A percentile compares a stretch with the other conserved stretches of the same genome.
phyloP scores from a whole-genome alignment of 2,329 filamentous ascomycete genomes.

The Fusarium pseudocircinatum region DNA sequence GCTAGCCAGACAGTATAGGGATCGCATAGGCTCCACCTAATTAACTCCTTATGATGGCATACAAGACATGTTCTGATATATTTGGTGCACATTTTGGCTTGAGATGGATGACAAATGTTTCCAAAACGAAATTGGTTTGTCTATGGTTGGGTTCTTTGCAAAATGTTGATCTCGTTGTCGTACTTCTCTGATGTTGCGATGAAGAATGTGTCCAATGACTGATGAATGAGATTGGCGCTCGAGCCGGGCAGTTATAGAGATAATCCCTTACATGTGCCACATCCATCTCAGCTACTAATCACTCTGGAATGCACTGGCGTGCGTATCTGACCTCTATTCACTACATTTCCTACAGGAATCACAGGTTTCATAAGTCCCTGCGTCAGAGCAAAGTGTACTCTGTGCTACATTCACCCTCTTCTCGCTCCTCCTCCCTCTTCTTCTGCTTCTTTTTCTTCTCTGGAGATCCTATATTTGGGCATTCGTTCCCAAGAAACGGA shows the following conservation, averaged over 20 bases:
- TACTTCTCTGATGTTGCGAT: neutral
- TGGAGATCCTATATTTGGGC: neutral
- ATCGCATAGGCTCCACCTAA: neutral
- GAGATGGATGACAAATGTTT: neutral
- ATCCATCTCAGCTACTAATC: neutral
- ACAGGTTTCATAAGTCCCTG: neutral
- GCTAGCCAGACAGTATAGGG: neutral
- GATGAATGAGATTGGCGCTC: neutral
- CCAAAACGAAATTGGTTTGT: fast-evolving
- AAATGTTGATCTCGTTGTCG: neutral
- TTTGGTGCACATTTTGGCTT: neutral
- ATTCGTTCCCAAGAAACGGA: neutral
- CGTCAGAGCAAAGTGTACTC: neutral
- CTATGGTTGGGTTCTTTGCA: fast-evolving
- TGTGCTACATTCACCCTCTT: neutral
- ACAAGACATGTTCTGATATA: neutral
- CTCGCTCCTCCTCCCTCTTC: neutral
- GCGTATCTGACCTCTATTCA: fast-evolving
- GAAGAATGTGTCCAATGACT: neutral
- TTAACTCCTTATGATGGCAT: neutral
- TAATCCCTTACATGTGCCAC: fast-evolving
- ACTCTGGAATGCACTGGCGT: fast-evolving
- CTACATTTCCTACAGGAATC: fast-evolving
- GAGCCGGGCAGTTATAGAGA: neutral
- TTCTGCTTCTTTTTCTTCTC: neutral